Evolutionary conservation across 805 yeast species (phyloP).

Genomic region (Ogataea trehaloabstinens): DNA sequence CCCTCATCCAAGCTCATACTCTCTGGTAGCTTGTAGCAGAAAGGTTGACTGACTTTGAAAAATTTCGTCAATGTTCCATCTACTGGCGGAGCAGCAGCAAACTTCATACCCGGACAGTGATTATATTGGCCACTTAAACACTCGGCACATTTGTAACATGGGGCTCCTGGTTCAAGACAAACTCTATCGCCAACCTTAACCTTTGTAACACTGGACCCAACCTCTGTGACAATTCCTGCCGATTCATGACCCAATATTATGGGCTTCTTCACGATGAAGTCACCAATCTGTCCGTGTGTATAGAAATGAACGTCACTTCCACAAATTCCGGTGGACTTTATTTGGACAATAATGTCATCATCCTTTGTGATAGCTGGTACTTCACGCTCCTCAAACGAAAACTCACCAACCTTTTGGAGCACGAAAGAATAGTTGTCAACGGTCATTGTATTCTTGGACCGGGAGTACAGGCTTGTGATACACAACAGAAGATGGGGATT

Average conservation of each 20-base stretch:
- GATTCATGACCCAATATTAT: slow-evolving; percentile 35
- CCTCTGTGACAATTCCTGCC: slow-evolving; percentile 30
- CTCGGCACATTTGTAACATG: slow-evolving; percentile 42
- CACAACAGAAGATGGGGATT: not conserved
- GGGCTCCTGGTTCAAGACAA: slow-evolving; percentile 60
- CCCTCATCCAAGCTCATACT: slow-evolving; percentile 35
- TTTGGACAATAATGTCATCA: slow-evolving; percentile 31
- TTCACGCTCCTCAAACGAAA: slow-evolving; percentile 21
- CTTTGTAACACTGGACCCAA: slow-evolving; percentile 45
- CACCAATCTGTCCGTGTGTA: slow-evolving; percentile 11
- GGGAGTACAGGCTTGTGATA: not conserved
- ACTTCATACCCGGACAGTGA: slow-evolving; percentile 39
- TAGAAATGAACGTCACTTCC: slow-evolving; percentile 62
- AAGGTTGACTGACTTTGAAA: slow-evolving; percentile 35
- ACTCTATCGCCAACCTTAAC: slow-evolving; percentile 56
- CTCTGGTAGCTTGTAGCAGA: slow-evolving; percentile 27
- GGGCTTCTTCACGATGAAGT: slow-evolving; percentile 7
- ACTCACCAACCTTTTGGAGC: slow-evolving; percentile 12
- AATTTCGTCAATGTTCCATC: slow-evolving; percentile 40
- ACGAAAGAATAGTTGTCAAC: slow-evolving; percentile 8
- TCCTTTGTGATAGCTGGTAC: slow-evolving; percentile 25
- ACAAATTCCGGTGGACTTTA: slow-evolving; percentile 58
- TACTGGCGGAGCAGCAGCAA: slow-evolving; percentile 34
- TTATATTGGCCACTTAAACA: slow-evolving; percentile 40
- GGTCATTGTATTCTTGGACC: not conserved